phyloP scores from a whole-genome alignment of 192 early-diverging fungal species.

The Radiomyces spectabilis region DNA sequence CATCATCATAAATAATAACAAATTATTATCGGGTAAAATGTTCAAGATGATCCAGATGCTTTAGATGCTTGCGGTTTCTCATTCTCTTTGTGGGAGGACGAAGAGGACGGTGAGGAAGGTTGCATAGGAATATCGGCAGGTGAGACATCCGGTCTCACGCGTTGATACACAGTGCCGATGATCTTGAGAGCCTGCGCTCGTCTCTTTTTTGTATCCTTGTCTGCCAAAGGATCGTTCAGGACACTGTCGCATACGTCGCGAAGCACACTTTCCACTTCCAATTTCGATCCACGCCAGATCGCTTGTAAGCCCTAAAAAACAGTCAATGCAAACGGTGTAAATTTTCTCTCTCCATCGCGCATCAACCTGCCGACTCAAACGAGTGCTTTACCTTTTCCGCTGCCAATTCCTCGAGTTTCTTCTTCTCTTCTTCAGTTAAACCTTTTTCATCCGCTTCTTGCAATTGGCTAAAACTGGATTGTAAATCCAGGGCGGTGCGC shows the following conservation, averaged over 20 bases:
- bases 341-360: too few relatives aligned
- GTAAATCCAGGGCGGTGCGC: conserved; percentile 87
- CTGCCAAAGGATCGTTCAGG: conserved; percentile 56
- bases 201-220: conserved; percentile 49
- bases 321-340: neutral
- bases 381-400: conserved; percentile 46
- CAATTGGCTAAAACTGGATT: conserved; percentile 83
- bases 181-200: conserved; percentile 77
- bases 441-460: conserved; percentile 86
- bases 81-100: too few relatives aligned
- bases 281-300: conserved; percentile 87
- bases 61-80: neutral
- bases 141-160: conserved; percentile 51
- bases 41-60: neutral
- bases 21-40: neutral
- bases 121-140: too few relatives aligned
- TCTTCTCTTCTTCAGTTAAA: conserved; percentile 57
- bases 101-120: too few relatives aligned
- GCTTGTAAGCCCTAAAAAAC: conserved; percentile 71
- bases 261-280: conserved; percentile 91
- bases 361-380: too few relatives aligned
- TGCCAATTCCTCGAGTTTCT: conserved; percentile 60
- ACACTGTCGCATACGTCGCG: conserved; percentile 87
- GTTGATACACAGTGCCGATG: conserved; percentile 79
- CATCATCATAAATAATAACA: neutral